Base-by-base conservation (phyloP, 1,284 basidiomycete genomes). In the Cutaneotrichosporon cyanovorans region DNA sequence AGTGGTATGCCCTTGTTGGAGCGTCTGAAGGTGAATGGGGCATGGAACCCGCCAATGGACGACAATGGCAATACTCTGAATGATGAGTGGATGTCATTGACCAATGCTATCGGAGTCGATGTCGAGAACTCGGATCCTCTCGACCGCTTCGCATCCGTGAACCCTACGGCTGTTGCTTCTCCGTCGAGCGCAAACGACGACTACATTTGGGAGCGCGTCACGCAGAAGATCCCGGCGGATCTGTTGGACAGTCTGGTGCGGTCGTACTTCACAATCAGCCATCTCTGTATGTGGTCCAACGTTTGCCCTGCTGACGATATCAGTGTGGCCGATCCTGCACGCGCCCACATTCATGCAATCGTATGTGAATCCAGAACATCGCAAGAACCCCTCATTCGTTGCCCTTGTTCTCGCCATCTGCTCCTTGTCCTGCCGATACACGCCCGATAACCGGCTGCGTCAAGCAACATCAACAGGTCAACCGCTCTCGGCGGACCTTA, bases 1-100 rank as follows among this genome's bases (percentile, higher is more conserved):
- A 60, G 58, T 37, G 61, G 61, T 2, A 63, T 63, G 61, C 61
- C 61, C 18, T 50, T 63, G 1, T 50, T 63, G 9, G 61, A 63
- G 33, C 48, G 54, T 1, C 54, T 61, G 41, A 61, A 61, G 45
- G 50, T 55, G 34, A 56, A 50, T 31, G 45, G 46, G 23, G 40
- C 15, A 22, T 53, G 44, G 49, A 49, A 40, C 47, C 43, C 37
- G 35, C 48, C 42, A 2, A 20, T 45, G 23, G 53, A 50, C 11
- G 48, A 48, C 37, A 48, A 48, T 23, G 48, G 53, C 36, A 48
- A 50, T n/a, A 31, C 41, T 40, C 50, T 39, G 42, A 45, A 12
- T 1, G 60, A 63, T 30, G 57, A 63, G 49, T 63, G 61, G 61
- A 56, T 61, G 41, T 61, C 60, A 5, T 44, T 63, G 10, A 59